These are phyloP conservation scores for Phialocephala subalpina DNA, from an alignment of 2,329 filamentous ascomycete genomes.

Conservation along the genomic window DNA sequence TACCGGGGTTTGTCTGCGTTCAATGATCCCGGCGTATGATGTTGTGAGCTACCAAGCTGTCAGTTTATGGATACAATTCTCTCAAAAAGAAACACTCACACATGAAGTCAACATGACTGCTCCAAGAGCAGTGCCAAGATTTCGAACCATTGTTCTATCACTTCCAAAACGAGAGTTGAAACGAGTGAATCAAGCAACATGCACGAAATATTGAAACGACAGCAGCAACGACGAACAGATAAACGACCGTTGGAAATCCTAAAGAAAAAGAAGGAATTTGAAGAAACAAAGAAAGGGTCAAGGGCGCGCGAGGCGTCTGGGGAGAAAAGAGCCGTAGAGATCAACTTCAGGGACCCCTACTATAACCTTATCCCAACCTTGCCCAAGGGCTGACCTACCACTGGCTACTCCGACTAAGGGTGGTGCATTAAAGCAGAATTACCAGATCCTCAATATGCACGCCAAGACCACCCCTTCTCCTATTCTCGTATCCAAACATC, in stretches of 20 bases:
- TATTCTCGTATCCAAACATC: neutral
- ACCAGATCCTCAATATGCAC: neutral
- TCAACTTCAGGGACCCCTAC: neutral
- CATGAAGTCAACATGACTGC: slow-evolving; percentile 14
- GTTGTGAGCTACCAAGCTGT: slow-evolving; percentile 8
- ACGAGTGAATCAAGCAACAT: slow-evolving; percentile 3
- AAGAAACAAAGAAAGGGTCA: neutral
- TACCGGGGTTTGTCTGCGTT: slow-evolving; percentile 22
- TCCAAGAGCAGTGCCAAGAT: slow-evolving; percentile 17
- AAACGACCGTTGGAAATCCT: neutral
- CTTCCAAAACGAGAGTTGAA: slow-evolving; percentile 8
- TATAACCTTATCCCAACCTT: neutral
- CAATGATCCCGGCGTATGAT: slow-evolving; percentile 18
- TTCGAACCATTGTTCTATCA: slow-evolving; percentile 9
- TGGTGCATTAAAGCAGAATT: too few relatives aligned
- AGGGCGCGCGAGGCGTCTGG: too few relatives aligned
- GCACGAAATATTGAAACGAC: neutral
- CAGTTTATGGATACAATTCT: neutral
- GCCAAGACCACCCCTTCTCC: neutral
- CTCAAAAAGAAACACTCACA: slow-evolving; percentile 6
- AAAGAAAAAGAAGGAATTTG: neutral
- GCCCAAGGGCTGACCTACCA: neutral
- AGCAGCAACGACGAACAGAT: neutral
- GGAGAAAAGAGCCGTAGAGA: too few relatives aligned
- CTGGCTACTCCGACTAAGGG: too few relatives aligned